Evolutionary conservation across 768 basidiomycete genomes (phyloP).

Genomic region (Trametes elegans): DNA sequence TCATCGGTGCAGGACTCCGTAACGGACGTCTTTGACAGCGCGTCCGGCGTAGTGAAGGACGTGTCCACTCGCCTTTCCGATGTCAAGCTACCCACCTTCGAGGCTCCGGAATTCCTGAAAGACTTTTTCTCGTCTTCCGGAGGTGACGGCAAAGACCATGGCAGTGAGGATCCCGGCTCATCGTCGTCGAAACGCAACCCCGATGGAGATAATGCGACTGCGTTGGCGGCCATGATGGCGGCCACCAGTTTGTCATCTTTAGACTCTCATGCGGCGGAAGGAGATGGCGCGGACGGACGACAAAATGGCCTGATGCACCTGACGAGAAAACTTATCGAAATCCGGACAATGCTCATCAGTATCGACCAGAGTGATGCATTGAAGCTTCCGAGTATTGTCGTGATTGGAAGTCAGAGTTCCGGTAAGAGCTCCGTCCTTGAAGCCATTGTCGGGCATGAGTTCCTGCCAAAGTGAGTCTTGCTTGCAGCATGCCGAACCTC

Average conservation of each 20-base stretch:
- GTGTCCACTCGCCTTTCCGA: constrained; percentile 18
- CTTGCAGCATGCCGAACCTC: not conserved
- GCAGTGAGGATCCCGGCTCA: constrained; percentile 35
- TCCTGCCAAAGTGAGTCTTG: constrained; percentile 89
- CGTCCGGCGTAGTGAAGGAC: constrained; percentile 61
- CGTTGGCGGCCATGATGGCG: constrained; percentile 72
- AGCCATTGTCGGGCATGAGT: constrained; percentile 96
- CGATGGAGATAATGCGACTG: constrained; percentile 54
- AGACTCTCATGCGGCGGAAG: constrained; percentile 43
- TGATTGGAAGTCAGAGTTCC: constrained; percentile 97
- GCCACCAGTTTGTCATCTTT: constrained; percentile 78
- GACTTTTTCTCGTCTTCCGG: constrained; percentile 45
- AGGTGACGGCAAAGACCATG: constrained; percentile 18
- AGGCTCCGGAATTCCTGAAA: constrained; percentile 67
- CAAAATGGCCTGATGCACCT: constrained; percentile 91
- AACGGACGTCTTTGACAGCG: constrained; percentile 67
- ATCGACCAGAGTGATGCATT: constrained; percentile 95
- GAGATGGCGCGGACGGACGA: constrained; percentile 38
- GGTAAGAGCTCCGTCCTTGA: constrained; percentile 98
- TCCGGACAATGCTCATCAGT: constrained; percentile 88
- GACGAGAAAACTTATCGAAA: constrained; percentile 94
- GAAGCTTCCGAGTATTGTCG: constrained; percentile 96
- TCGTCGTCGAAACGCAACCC: constrained; percentile 43
- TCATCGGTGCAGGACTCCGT: constrained; percentile 65
- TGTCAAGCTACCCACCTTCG: constrained; percentile 40